Evolutionary conservation across 192 early-diverging fungal genomes (phyloP).

Genomic region (Podila minutissima): DNA sequence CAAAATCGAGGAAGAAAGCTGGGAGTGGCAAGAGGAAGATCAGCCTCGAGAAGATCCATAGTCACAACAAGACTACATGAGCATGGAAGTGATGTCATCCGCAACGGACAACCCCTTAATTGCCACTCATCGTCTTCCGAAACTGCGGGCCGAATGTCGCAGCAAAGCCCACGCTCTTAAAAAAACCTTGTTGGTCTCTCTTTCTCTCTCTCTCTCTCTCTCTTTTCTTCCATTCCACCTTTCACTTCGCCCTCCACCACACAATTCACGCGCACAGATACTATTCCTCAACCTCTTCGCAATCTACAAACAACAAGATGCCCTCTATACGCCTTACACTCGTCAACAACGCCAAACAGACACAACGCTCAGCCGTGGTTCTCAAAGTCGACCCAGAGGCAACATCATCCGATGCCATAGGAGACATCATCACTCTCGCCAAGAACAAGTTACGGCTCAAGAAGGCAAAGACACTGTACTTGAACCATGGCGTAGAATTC

Average conservation of each 20-base stretch:
- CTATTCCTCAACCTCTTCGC: too few relatives aligned
- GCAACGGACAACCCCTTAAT: too few relatives aligned
- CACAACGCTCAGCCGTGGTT: conserved; percentile 45
- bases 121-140: too few relatives aligned
- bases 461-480: conserved; percentile 56
- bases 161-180: too few relatives aligned
- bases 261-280: too few relatives aligned
- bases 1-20: too few relatives aligned
- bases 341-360: conserved; percentile 61
- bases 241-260: too few relatives aligned
- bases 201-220: background rate
- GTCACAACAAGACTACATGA: too few relatives aligned
- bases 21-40: too few relatives aligned
- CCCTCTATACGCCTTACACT: conserved; percentile 59
- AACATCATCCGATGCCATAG: conserved; percentile 11
- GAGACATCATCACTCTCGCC: conserved; percentile 52
- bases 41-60: too few relatives aligned
- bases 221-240: background rate
- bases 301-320: conserved; percentile 13
- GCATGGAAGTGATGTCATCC: too few relatives aligned
- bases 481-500: conserved; percentile 38
- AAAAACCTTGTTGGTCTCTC: background rate
- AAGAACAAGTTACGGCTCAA: conserved; percentile 66
- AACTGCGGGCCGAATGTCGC: too few relatives aligned
- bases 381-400: conserved; percentile 41